Conservation (phyloP, 169 alveolate genomes). For the Plasmodium cynomolgi region DNA sequence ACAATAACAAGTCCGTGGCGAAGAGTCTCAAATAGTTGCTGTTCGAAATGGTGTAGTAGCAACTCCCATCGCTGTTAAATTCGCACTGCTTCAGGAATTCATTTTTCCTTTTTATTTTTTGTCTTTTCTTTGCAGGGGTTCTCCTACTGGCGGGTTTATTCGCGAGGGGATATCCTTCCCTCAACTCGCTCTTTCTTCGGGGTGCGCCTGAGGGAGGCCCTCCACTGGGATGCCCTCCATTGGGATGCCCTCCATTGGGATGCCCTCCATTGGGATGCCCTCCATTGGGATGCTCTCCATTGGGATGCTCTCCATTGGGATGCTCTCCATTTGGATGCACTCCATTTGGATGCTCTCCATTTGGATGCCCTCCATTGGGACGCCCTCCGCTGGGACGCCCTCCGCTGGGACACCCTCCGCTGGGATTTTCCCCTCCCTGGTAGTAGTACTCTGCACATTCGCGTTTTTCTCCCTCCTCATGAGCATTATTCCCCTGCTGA, state of each 20-base stretch:
- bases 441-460: neutral
- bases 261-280: too few species aligned
- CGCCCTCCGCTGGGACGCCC: neutral
- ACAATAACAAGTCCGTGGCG: conserved; percentile 34
- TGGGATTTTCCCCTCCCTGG: neutral
- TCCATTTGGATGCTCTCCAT: too few species aligned
- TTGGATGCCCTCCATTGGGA: too few species aligned
- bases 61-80: conserved; percentile 58
- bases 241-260: too few species aligned
- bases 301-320: too few species aligned
- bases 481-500: neutral
- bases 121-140: neutral
- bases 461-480: neutral
- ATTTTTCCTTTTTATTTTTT: conserved; percentile 14
- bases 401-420: neutral
- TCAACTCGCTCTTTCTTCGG: neutral
- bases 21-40: conserved; percentile 10
- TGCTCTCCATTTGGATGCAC: too few species aligned
- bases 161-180: neutral
- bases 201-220: neutral
- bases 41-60: conserved; percentile 51
- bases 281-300: too few species aligned
- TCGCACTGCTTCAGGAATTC: conserved; percentile 70
- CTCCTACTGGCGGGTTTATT: neutral
- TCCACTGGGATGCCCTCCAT: neutral